Base-by-base conservation (phyloP, 768 basidiomycete species). In the Pisolithus albus region DNA sequence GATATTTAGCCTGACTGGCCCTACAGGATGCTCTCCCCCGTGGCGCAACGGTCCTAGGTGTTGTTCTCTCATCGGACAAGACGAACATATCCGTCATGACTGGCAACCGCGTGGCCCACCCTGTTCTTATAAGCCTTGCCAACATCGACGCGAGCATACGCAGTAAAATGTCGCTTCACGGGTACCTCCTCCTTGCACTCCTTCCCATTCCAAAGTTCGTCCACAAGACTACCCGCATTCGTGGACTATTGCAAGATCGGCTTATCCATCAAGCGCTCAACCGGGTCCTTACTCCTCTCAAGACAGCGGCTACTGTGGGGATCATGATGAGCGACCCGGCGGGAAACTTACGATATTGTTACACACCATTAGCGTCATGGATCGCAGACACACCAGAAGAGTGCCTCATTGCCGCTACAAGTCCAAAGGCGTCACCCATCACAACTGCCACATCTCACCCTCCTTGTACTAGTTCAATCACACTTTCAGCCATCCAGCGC, bases 371-470 rank as follows among this genome's bases (percentile, higher is more conserved):
- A 2, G 64, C 60, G 7, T 52, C 62, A 0, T 68, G 58, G 51
- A 67, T 70, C 10, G 67, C 48, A 4, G 52, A 56, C 37, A 48
- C 39, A 3, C 51, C 42, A 0, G 47, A 56, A 38, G 51, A 52
- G 7, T 24, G 47, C 23, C 41, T 46, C 11, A 16, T 56, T 7
- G 19, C 37, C 9, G 34, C 39, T 9, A 49, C 36, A 11, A 21
- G 23, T n/a, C 61, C 56, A 7, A 68, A 64, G 38, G 61, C 63
- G 6, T 71, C 66, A 0, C 62, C 65, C 7, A 55, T 71, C 13
- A 70, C 70, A 16, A 57, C 62, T 43, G 69, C 67, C 24, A 54
- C 41, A 3, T 59, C 57, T 11, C 67, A 73, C 53, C 44, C 50
- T 19, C 57, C 62, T 9, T 46, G 55, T n/a, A 66, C 59, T 28